Evolutionary conservation across 805 yeast genomes (phyloP), one percentile per base, ranked within the genome.

Genomic region (Zygotorulaspora danielsina): DNA sequence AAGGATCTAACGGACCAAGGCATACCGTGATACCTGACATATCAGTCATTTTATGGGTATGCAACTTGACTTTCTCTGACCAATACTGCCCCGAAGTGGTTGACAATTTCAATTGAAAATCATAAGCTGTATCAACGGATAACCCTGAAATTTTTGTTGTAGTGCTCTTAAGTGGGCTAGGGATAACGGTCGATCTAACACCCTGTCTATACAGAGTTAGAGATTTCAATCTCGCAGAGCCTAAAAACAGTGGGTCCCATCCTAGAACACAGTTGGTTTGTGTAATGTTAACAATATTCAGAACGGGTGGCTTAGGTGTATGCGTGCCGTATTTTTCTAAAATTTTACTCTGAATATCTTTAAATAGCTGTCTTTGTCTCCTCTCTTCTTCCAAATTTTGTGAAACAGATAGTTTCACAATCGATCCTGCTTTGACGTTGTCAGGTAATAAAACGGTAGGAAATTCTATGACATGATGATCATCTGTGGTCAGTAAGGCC

Each of bases 11-110:
- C 32, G 84, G 83, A 27, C 98, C 97, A 38, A 88, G 60, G 62
- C 97, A 90, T 1, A 86, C 83, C 0, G 90, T 87, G 41, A 93
- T 87, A 44, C 98, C 98, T 2, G 86, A 74, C 52, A 93, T 71
- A 64, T 93, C 97, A 0, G 96, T 88, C 97, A 90, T 88, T 57
- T 87, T 89, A 61, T 88, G 97, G 3, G 98, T 93, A 42, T 76
- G 81, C 11, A 89, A 76, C 34, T 73, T 73, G 17, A 90, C 60
- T 15, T 65, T 64, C 32, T 87, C 81, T 8, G 96, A 84, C 55
- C 69, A 68, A 53, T 73, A 85, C 8, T 72, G 70, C n/a, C 98
- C 98, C 0, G 97, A 94, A 0, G 96, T 81, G 6, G 98, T 89
- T 41, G 79, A 82, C 57, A 93, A 69, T 50, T 79, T 76, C 53